Conservation (phyloP, 2,329 filamentous ascomycete species). For the Aciculosporium take region DNA sequence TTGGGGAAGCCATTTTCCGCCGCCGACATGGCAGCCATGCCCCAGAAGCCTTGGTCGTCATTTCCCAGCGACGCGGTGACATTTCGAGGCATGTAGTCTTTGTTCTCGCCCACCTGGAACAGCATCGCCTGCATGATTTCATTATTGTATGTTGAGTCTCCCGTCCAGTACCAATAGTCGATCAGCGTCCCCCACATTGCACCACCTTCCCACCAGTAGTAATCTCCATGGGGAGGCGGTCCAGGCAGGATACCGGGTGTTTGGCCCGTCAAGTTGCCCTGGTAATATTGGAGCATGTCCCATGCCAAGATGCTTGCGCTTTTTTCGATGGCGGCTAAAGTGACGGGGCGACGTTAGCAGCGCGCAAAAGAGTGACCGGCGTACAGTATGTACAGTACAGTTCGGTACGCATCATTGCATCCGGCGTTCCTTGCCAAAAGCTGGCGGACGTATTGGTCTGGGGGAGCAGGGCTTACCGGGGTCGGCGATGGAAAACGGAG, state of each 20-base stretch:
- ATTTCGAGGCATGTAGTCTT: conserved; percentile 43
- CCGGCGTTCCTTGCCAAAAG: neutral
- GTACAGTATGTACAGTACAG: no score
- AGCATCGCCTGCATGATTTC: conserved; percentile 36
- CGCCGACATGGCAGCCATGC: conserved; percentile 47
- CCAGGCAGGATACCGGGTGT: conserved; percentile 34
- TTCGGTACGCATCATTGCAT: neutral
- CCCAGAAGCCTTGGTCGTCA: conserved; percentile 56
- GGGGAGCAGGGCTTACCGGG: conserved; percentile 5
- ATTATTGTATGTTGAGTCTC: conserved; percentile 43
- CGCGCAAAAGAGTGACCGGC: no score
- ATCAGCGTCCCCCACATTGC: conserved; percentile 48
- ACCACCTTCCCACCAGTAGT: conserved; percentile 55
- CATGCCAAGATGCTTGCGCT: conserved; percentile 26
- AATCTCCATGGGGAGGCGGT: conserved; percentile 30
- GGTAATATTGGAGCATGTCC: conserved; percentile 32
- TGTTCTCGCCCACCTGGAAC: conserved; percentile 36
- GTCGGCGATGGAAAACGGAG: conserved; percentile 5
- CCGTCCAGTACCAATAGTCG: conserved; percentile 50
- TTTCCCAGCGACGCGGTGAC: conserved; percentile 41
- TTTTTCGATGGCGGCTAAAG: conserved; percentile 23
- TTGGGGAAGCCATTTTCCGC: conserved; percentile 44
- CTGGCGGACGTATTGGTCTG: neutral
- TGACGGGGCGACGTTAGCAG: neutral
- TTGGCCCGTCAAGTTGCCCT: conserved; percentile 29